A percentile compares a stretch with the other conserved stretches of the same genome.
These are phyloP conservation scores for Rachicladosporium sp. DNA, from an alignment of 2,329 filamentous ascomycete species.

Conservation along the genomic window DNA sequence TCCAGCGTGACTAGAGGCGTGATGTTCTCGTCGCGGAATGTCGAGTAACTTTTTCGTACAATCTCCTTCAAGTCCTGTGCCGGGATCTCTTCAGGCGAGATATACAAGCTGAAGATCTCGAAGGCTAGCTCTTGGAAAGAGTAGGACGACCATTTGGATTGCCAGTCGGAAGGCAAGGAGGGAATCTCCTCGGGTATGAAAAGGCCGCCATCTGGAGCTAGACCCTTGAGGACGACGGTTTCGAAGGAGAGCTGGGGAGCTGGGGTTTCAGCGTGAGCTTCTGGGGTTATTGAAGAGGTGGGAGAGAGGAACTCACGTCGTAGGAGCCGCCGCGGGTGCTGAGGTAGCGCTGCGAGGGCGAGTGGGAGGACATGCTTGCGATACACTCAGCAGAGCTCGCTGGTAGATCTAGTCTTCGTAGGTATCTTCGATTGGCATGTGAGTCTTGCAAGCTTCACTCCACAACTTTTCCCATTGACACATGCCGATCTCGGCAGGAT, in stretches of 20 bases:
- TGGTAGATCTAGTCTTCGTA: too few species aligned
- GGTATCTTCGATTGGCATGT: too few species aligned
- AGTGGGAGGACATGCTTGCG: conserved; percentile 22
- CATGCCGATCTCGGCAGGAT: too few species aligned
- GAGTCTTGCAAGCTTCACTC: too few species aligned
- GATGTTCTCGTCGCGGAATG: conserved; percentile 68
- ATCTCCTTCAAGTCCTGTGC: conserved; percentile 67
- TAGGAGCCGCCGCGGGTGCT: conserved; percentile 52
- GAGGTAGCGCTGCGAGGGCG: conserved; percentile 48
- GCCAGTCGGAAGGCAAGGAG: conserved; percentile 48
- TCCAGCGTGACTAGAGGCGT: conserved; percentile 72
- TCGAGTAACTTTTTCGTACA: conserved; percentile 74
- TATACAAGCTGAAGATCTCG: conserved; percentile 77
- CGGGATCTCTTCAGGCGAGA: conserved; percentile 73
- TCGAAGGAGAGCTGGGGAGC: conserved; percentile 66
- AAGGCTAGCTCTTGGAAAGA: conserved; percentile 73
- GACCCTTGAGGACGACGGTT: conserved; percentile 77
- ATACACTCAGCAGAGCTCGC: neutral
- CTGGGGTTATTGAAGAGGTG: conserved; percentile 5
- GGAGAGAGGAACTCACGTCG: conserved; percentile 34
- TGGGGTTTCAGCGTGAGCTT: conserved; percentile 20
- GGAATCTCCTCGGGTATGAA: conserved; percentile 82
- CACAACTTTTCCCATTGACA: too few species aligned
- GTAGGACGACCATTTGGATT: conserved; percentile 61
- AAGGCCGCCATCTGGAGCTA: conserved; percentile 74